Evolutionary conservation across 1,139 yeast genomes (phyloP).

Genomic region (Kluyveromyces sp.): DNA sequence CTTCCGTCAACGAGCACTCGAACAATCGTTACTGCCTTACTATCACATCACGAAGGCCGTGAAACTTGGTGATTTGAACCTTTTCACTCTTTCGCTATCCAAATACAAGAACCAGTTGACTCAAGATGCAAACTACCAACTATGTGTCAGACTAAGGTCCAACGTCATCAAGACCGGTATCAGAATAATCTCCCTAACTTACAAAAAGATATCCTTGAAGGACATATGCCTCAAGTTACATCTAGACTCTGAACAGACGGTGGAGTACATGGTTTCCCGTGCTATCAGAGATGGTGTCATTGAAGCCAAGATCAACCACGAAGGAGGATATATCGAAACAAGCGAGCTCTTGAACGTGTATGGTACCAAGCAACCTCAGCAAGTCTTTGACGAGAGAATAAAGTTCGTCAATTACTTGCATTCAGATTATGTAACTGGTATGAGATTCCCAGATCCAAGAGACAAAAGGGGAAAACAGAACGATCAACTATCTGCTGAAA

Average conservation of each 20-base stretch:
- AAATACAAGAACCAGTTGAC: slow-evolving; percentile 58
- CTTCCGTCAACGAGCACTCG: slow-evolving; percentile 59
- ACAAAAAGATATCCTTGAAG: slow-evolving; percentile 83
- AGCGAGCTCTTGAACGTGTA: slow-evolving; percentile 81
- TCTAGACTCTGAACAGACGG: slow-evolving; percentile 89
- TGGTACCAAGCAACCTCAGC: slow-evolving; percentile 81
- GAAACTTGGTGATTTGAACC: slow-evolving; percentile 78
- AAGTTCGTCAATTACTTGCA: slow-evolving; percentile 85
- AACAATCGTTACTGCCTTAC: slow-evolving; percentile 66
- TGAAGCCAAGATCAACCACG: slow-evolving; percentile 90
- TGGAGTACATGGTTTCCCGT: slow-evolving; percentile 94
- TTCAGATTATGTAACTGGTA: slow-evolving; percentile 87
- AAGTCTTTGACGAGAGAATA: slow-evolving; percentile 87
- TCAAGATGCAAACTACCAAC: slow-evolving; percentile 74
- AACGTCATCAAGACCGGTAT: slow-evolving; percentile 98
- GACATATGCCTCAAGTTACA: slow-evolving; percentile 87
- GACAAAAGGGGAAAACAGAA: slow-evolving; percentile 19
- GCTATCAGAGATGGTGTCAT: slow-evolving; percentile 97
- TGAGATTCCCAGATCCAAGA: slow-evolving; percentile 68
- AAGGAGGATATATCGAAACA: slow-evolving; percentile 86
- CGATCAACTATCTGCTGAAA: slow-evolving; percentile 6
- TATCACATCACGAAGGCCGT: slow-evolving; percentile 88
- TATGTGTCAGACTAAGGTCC: slow-evolving; percentile 86
- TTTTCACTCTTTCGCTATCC: slow-evolving; percentile 68
- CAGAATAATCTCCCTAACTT: slow-evolving; percentile 84